Evolutionary conservation across 2,329 filamentous ascomycete genomes (phyloP).

Genomic region (Zasmidium citrigriseum): DNA sequence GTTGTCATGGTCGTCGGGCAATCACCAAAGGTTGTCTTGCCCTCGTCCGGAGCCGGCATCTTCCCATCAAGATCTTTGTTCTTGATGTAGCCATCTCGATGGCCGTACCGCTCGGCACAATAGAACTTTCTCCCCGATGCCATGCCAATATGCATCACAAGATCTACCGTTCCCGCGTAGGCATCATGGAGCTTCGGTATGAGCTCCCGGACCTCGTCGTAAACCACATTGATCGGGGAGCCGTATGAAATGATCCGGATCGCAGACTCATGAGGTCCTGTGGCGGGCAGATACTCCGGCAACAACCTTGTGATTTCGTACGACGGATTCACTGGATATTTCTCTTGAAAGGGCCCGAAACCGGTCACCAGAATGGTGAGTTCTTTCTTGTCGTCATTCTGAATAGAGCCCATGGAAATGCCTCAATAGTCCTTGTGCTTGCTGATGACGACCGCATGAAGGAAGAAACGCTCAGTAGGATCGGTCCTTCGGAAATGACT

Average conservation of each 20-base stretch:
- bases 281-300: slow-evolving; percentile 61
- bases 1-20: slow-evolving; percentile 32
- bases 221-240: slow-evolving; percentile 69
- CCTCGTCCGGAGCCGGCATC: slow-evolving; percentile 29
- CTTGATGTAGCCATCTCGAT: slow-evolving; percentile 68
- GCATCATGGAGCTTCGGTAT: slow-evolving; percentile 64
- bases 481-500: too few species aligned
- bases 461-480: neutral
- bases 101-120: slow-evolving; percentile 68
- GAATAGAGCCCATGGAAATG: slow-evolving; percentile 10
- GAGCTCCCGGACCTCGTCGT: slow-evolving; percentile 63
- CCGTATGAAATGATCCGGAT: slow-evolving; percentile 68
- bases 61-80: slow-evolving; percentile 68
- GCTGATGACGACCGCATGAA: neutral
- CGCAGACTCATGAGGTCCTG: slow-evolving; percentile 35
- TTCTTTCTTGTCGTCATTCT: slow-evolving; percentile 11
- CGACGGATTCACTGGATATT: slow-evolving; percentile 71
- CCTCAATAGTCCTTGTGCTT: neutral
- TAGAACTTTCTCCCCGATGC: slow-evolving; percentile 67
- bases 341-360: slow-evolving; percentile 66
- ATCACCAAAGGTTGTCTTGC: slow-evolving; percentile 27
- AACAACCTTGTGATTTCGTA: slow-evolving; percentile 74
- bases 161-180: slow-evolving; percentile 56
- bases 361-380: slow-evolving; percentile 49
- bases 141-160: slow-evolving; percentile 79